These are phyloP conservation scores for Annulohypoxylon truncatum DNA, from an alignment of 2,329 filamentous ascomycete genomes.

Conservation along the genomic window DNA sequence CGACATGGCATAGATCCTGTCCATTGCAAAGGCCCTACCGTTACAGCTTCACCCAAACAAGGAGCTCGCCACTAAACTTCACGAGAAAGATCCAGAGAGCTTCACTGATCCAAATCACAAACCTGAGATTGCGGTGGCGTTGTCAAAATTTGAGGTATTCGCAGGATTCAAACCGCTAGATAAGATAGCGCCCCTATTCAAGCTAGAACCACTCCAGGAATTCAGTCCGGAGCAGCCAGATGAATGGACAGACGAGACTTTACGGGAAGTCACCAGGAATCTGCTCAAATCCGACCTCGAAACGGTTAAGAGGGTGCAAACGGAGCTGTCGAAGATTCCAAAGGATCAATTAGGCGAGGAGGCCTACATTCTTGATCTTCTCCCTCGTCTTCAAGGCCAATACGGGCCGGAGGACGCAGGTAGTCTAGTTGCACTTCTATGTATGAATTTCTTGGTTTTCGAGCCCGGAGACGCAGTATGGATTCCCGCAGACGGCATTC, in stretches of 20 bases:
- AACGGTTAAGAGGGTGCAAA: constrained; percentile 64
- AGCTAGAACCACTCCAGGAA: constrained; percentile 63
- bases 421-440: constrained; percentile 74
- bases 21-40: constrained; percentile 79
- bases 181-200: constrained; percentile 69
- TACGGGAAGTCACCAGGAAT: constrained; percentile 66
- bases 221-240: constrained; percentile 55
- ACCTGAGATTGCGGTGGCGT: constrained; percentile 80
- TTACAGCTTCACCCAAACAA: constrained; percentile 82
- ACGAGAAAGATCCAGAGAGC: constrained; percentile 70
- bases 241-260: constrained; percentile 66
- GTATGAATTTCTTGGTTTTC: constrained; percentile 79
- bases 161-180: constrained; percentile 76
- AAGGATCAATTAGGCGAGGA: constrained; percentile 61
- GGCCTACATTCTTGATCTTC: constrained; percentile 71
- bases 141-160: constrained; percentile 79
- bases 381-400: constrained; percentile 72
- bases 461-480: constrained; percentile 74
- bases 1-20: constrained; percentile 65
- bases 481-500: constrained; percentile 78
- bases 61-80: constrained; percentile 71
- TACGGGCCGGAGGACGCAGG: constrained; percentile 74
- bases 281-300: constrained; percentile 66
- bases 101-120: constrained; percentile 83
- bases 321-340: constrained; percentile 61